These are phyloP conservation scores for Epicoccum nigrum DNA, from an alignment of 2,329 filamentous ascomycete genomes.

Conservation along the genomic window DNA sequence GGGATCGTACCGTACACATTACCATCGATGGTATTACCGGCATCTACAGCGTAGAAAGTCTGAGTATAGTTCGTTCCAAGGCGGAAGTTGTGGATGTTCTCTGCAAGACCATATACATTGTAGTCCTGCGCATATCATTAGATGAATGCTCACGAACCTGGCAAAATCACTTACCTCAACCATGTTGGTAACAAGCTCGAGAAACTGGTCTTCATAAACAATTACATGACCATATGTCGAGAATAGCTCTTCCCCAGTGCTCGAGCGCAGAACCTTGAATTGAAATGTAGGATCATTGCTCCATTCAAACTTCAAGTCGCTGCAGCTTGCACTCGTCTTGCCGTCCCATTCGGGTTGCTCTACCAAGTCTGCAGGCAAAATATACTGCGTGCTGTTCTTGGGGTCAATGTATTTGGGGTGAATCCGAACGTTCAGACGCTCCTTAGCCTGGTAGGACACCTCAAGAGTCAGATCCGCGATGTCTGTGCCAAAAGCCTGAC, in stretches of 20 bases:
- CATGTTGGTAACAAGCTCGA: conserved; percentile 47
- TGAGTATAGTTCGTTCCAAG: conserved; percentile 70
- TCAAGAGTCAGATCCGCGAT: conserved; percentile 58
- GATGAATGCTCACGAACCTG: conserved; percentile 28
- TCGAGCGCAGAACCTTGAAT: conserved; percentile 64
- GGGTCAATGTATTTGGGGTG: conserved; percentile 23
- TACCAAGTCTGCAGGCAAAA: conserved; percentile 16
- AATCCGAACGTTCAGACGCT: conserved; percentile 23
- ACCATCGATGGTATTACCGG: conserved; percentile 36
- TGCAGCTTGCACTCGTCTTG: conserved; percentile 15
- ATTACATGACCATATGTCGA: conserved; percentile 72
- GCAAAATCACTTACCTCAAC: conserved; percentile 60
- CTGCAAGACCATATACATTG: conserved; percentile 75
- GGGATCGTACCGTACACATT: conserved; percentile 21
- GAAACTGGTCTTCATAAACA: conserved; percentile 75
- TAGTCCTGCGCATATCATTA: conserved; percentile 61
- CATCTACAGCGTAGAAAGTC: conserved; percentile 71
- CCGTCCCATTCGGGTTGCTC: conserved; percentile 24
- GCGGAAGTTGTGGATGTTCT: conserved; percentile 71
- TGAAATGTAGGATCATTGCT: conserved; percentile 63
- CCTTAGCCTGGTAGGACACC: conserved; percentile 62
- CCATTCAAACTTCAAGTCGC: conserved; percentile 24
- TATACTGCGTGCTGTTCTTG: conserved; percentile 19
- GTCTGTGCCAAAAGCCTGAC: conserved; percentile 64
- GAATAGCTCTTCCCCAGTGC: conserved; percentile 64